A percentile compares a stretch with the other conserved stretches of the same genome.
phyloP scores from a whole-genome alignment of 2,329 filamentous ascomycete species.

The Dactylellina parvicollis region DNA sequence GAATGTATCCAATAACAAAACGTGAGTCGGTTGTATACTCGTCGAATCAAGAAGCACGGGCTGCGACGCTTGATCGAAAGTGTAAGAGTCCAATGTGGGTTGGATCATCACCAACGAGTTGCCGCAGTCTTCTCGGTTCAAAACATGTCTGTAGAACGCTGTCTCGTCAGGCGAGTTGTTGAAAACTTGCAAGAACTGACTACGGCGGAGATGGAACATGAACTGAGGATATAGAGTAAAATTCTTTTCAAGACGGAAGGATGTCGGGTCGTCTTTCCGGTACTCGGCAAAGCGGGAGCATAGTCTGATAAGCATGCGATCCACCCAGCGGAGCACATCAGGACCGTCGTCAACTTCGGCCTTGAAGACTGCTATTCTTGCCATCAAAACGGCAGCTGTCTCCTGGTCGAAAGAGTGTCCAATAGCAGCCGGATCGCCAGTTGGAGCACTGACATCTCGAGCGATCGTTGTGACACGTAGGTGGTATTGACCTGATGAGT shows the following conservation, averaged over 20 bases:
- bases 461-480: slow-evolving; percentile 94
- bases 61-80: slow-evolving; percentile 89
- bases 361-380: slow-evolving; percentile 98
- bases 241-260: slow-evolving; percentile 97
- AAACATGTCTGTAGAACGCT: slow-evolving; percentile 96
- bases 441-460: slow-evolving; percentile 79
- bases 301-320: slow-evolving; percentile 95
- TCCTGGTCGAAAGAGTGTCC: slow-evolving; percentile 98
- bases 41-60: slow-evolving; percentile 96
- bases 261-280: slow-evolving; percentile 95
- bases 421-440: slow-evolving; percentile 82
- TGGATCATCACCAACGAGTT: slow-evolving; percentile 99
- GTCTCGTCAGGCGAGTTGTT: slow-evolving; percentile 99
- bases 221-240: slow-evolving; percentile 99
- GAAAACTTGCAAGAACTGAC: slow-evolving; percentile 98
- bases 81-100: slow-evolving; percentile 95
- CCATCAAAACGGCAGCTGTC: slow-evolving; percentile 96
- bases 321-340: slow-evolving; percentile 98
- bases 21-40: slow-evolving; percentile 92
- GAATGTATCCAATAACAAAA: slow-evolving; percentile 95
- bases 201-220: slow-evolving; percentile 98
- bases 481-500: slow-evolving; percentile 95
- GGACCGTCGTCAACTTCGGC: slow-evolving; percentile 97
- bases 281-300: slow-evolving; percentile 98
- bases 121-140: slow-evolving; percentile 96